Conservation (phyloP, 768 basidiomycete genomes). For the Chalciporus pseudorubinellus region DNA sequence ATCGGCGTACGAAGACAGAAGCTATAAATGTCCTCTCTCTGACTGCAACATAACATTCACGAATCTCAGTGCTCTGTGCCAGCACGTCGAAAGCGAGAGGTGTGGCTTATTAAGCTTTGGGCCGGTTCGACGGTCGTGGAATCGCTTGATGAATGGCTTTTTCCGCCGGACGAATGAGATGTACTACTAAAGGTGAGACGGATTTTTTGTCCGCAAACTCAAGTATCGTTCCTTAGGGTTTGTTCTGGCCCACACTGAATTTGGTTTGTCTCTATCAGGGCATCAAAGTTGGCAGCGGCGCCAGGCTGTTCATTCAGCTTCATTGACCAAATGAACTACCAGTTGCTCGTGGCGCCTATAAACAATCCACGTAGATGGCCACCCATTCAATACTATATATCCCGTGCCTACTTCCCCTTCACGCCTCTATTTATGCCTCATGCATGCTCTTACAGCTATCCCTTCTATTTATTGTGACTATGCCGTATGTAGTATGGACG, state of each 20-base stretch:
- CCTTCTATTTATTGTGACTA: not conserved
- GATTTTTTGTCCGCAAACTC: conserved; percentile 5
- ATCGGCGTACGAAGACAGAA: conserved; percentile 46
- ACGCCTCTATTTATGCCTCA: not conserved
- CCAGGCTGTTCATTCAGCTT: too few species aligned
- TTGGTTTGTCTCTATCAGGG: too few species aligned
- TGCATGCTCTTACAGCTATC: not conserved
- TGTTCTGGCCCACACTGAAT: too few species aligned
- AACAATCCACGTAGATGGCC: conserved; percentile 14
- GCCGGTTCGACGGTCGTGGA: conserved; percentile 39
- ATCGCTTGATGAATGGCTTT: conserved; percentile 27
- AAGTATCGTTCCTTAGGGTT: not conserved
- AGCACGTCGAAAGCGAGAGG: conserved; percentile 62
- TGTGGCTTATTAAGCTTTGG: conserved; percentile 55
- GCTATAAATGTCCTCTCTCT: conserved; percentile 52
- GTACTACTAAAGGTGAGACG: not conserved
- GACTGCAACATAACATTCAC: conserved; percentile 44
- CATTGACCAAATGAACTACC: too few species aligned
- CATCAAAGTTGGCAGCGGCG: too few species aligned
- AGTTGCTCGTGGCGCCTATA: conserved; percentile 12
- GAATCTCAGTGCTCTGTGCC: conserved; percentile 56
- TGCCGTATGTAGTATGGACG: conserved; percentile 1
- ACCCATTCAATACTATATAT: not conserved
- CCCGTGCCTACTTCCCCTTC: not conserved
- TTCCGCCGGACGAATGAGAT: conserved; percentile 4